These are phyloP conservation scores for Canna indica DNA, from an alignment of 176 grass and related monocot species.

Conservation along the genomic window DNA sequence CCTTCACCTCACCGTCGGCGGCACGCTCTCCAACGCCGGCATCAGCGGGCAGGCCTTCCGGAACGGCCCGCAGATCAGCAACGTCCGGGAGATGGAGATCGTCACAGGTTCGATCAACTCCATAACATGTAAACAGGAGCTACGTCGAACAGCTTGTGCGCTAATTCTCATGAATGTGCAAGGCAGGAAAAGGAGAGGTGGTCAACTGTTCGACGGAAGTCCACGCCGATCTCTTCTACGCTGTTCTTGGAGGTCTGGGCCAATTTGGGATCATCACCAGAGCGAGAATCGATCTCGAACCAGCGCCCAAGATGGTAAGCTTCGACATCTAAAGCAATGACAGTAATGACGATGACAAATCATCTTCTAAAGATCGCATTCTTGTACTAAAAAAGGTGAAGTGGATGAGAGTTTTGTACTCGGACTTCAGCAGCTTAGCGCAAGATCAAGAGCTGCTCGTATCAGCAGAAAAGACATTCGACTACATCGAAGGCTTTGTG, in stretches of 20 bases:
- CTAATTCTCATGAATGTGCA: background rate
- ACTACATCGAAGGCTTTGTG: slow-evolving; percentile 23
- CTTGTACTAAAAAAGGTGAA: slow-evolving; percentile 6
- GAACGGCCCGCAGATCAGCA: slow-evolving; percentile 16
- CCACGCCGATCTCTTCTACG: slow-evolving; percentile 13
- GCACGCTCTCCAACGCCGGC: slow-evolving; percentile 16
- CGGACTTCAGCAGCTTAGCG: slow-evolving; percentile 9
- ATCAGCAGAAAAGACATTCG: slow-evolving; percentile 6
- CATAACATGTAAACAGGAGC: no score
- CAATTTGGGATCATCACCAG: slow-evolving; percentile 20
- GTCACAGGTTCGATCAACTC: slow-evolving; percentile 3
- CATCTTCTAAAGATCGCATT: no score
- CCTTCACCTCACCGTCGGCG: slow-evolving; percentile 19
- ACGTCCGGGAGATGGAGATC: slow-evolving; percentile 11
- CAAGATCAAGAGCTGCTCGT: slow-evolving; percentile 16
- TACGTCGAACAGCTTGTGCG: background rate
- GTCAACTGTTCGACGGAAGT: slow-evolving; percentile 1
- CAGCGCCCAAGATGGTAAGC: slow-evolving; percentile 18
- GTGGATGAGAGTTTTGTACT: slow-evolving; percentile 17
- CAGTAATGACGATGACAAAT: no score
- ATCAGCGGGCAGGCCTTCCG: slow-evolving; percentile 21
- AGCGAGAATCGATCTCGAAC: slow-evolving; percentile 11
- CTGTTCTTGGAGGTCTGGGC: slow-evolving; percentile 13
- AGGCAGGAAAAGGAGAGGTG: slow-evolving; percentile 3
- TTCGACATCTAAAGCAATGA: no score